These are phyloP conservation scores for Rhododendron ovatum DNA, from an alignment of 148 eudicot genomes.

Conservation along the genomic window DNA sequence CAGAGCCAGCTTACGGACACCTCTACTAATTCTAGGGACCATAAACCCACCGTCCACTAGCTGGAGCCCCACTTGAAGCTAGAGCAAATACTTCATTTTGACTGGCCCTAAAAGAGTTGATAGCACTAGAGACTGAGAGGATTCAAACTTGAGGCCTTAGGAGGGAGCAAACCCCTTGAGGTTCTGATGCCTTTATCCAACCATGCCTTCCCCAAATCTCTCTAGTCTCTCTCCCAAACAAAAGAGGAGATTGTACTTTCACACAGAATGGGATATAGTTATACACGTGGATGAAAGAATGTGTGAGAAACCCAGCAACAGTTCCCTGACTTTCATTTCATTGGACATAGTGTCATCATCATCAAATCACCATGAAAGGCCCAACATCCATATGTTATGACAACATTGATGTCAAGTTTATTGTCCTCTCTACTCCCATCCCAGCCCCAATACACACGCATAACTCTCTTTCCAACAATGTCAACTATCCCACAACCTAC, in stretches of 20 bases:
- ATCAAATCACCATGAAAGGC: not conserved
- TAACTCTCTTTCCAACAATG: not conserved
- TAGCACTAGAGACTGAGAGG: not conserved
- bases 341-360: not conserved
- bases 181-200: not conserved
- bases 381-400: not conserved
- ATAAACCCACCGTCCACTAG: no score
- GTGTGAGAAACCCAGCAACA: not conserved
- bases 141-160: not conserved
- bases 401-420: not conserved
- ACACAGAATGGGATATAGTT: not conserved
- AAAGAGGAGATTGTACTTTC: not conserved
- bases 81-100: not conserved
- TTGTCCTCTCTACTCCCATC: not conserved
- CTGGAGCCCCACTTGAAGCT: no score
- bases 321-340: not conserved
- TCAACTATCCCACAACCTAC: not conserved
- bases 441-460: not conserved
- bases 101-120: not conserved
- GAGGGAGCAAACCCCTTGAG: not conserved
- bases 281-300: not conserved
- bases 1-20: no score
- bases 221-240: not conserved
- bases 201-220: not conserved
- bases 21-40: no score